Evolutionary conservation across 768 basidiomycete genomes (phyloP).

Genomic region (Rhodotorula sphaerocarpa): DNA sequence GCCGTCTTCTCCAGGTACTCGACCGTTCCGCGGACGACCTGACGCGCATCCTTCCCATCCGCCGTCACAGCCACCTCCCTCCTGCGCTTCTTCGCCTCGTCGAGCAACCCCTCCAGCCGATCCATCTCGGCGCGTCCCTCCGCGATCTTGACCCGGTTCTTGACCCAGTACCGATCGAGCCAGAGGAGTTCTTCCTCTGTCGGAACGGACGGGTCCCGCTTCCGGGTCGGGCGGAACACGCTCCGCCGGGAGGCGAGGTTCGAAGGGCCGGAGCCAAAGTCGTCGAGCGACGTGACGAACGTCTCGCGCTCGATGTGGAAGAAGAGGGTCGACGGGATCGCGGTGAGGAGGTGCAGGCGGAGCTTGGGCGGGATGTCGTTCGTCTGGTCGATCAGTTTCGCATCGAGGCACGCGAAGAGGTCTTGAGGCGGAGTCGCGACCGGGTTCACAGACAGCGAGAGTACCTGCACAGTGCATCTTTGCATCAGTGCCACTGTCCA

Average conservation of each 20-base stretch:
- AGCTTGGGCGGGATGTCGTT: too few species aligned
- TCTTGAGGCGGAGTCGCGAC: background rate
- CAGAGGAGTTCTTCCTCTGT: background rate
- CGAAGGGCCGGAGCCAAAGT: background rate
- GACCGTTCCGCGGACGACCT: conserved; percentile 3
- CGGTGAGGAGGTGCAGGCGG: background rate
- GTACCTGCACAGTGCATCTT: background rate
- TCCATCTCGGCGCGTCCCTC: background rate
- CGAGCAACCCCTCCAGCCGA: background rate
- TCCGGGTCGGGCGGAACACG: background rate
- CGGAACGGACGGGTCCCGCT: too few species aligned
- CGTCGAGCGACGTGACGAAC: background rate
- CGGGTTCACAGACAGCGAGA: background rate
- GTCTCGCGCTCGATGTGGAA: background rate
- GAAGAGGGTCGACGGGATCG: background rate
- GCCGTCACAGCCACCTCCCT: background rate
- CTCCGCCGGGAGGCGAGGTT: too few species aligned
- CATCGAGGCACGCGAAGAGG: conserved; percentile 15
- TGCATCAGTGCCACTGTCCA: too few species aligned
- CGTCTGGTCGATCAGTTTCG: background rate
- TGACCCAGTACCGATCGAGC: conserved; percentile 25
- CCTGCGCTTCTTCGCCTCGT: background rate
- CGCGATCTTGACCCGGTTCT: background rate
- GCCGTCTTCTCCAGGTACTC: background rate
- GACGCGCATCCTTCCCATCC: conserved; percentile 11